phyloP scores from a whole-genome alignment of 495 filamentous ascomycete genomes.

The Mytilinidion resinicola region DNA sequence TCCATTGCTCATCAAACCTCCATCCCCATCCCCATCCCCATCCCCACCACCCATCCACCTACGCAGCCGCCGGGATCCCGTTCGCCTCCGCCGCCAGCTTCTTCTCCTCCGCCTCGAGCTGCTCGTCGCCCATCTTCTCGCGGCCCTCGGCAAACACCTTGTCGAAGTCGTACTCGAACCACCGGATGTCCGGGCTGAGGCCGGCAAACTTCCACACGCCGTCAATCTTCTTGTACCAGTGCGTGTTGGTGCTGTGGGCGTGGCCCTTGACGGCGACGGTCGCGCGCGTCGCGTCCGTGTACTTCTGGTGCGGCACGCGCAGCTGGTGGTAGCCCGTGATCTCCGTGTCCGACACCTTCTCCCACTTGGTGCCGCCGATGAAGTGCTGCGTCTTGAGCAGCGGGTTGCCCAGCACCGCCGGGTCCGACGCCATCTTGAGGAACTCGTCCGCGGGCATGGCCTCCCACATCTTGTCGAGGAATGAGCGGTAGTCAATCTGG shows the following conservation, averaged over 20 bases:
- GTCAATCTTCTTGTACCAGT: constrained; percentile 68
- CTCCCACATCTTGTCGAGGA: constrained; percentile 65
- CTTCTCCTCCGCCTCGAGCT: too few relatives aligned
- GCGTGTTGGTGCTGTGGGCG: constrained; percentile 62
- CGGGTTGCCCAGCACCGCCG: constrained; percentile 62
- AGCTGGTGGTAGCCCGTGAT: constrained; percentile 71
- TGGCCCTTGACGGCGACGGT: constrained; percentile 58
- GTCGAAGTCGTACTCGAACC: constrained; percentile 64
- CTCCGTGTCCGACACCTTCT: constrained; percentile 60
- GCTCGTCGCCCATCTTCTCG: constrained; percentile 31
- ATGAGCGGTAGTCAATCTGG: constrained; percentile 65
- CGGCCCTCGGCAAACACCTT: constrained; percentile 38
- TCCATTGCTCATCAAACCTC: background rate
- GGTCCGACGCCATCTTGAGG: constrained; percentile 61
- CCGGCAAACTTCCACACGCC: constrained; percentile 82
- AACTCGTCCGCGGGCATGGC: constrained; percentile 67
- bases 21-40: background rate
- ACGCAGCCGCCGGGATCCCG: constrained; percentile 1
- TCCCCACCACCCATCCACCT: background rate
- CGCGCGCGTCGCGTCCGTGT: constrained; percentile 47
- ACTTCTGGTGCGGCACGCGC: constrained; percentile 65
- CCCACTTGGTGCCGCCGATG: constrained; percentile 66
- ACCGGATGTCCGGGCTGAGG: constrained; percentile 62
- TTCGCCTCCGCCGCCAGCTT: constrained; percentile 17
- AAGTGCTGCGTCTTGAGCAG: constrained; percentile 71